phyloP scores from a whole-genome alignment of 768 basidiomycete genomes.

The Podaxis sp. region DNA sequence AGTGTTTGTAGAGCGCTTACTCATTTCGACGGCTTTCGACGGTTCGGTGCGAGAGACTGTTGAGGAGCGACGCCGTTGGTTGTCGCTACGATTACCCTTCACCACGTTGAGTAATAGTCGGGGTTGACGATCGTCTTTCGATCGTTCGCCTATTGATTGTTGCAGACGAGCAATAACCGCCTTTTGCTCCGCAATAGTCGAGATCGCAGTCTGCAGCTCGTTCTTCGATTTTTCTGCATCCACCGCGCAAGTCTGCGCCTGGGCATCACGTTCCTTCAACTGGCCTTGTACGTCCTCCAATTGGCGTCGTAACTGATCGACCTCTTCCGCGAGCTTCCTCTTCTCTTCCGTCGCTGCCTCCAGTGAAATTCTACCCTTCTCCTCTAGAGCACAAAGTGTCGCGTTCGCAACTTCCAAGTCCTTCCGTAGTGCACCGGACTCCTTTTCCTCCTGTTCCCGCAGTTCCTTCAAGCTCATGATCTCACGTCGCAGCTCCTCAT shows the following conservation, averaged over 20 bases:
- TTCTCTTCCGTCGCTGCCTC: constrained; percentile 3
- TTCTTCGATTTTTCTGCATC: constrained; percentile 1
- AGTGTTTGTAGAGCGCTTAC: neutral
- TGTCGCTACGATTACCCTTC: neutral
- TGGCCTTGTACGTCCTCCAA: neutral
- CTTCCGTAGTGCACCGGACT: neutral
- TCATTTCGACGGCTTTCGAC: neutral
- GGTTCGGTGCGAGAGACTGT: neutral
- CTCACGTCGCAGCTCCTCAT: constrained; percentile 4
- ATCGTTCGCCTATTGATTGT: neutral
- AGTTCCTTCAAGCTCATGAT: neutral
- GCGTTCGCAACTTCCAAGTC: neutral
- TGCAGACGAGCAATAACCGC: constrained; percentile 4
- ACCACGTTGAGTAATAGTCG: neutral
- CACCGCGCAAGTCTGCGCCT: neutral
- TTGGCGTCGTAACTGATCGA: neutral
- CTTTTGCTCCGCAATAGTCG: constrained; percentile 3
- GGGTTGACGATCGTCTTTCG: constrained; percentile 2
- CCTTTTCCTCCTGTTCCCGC: neutral
- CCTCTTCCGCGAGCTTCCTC: neutral
- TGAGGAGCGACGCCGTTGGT: neutral
- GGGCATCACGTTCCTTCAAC: neutral
- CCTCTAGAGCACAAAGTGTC: neutral
- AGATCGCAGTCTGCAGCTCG: neutral
- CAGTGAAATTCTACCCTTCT: neutral